Evolutionary conservation across 257 asterid genomes (phyloP).

Genomic region (Solanum virginianum): DNA sequence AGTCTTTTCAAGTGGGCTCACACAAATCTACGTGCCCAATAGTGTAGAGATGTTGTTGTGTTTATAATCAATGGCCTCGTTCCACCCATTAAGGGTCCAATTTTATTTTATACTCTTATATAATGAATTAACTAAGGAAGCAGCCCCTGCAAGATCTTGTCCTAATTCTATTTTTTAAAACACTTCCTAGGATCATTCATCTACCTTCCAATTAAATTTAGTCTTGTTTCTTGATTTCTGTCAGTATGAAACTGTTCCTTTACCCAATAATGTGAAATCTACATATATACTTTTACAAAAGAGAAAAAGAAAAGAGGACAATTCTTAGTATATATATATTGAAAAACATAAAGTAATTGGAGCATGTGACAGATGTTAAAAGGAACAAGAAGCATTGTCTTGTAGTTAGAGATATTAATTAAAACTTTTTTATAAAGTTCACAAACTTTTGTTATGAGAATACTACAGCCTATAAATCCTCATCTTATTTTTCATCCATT

Average conservation of each 20-base stretch:
- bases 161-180: slow-evolving; percentile 2
- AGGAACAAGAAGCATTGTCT: background rate
- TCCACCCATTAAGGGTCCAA: slow-evolving; percentile 34
- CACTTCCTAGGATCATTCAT: slow-evolving; percentile 18
- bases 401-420: background rate
- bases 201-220: slow-evolving; percentile 11
- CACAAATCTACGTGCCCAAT: slow-evolving; percentile 68
- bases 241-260: slow-evolving; percentile 9
- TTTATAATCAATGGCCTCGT: slow-evolving; percentile 39
- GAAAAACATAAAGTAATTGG: background rate
- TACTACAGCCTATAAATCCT: background rate
- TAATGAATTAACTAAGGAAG: background rate
- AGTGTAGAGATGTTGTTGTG: slow-evolving; percentile 26
- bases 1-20: slow-evolving; percentile 55
- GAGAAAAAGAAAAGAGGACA: background rate
- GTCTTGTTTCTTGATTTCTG: background rate
- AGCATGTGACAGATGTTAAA: background rate
- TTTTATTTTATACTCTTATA: background rate
- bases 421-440: background rate
- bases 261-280: slow-evolving; percentile 5
- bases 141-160: slow-evolving; percentile 16
- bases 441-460: background rate
- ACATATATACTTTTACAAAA: background rate
- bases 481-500: background rate
- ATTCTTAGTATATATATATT: background rate